These are phyloP conservation scores for Pestalotiopsis sp. DNA, from an alignment of 2,329 filamentous ascomycete species.

Conservation along the genomic window DNA sequence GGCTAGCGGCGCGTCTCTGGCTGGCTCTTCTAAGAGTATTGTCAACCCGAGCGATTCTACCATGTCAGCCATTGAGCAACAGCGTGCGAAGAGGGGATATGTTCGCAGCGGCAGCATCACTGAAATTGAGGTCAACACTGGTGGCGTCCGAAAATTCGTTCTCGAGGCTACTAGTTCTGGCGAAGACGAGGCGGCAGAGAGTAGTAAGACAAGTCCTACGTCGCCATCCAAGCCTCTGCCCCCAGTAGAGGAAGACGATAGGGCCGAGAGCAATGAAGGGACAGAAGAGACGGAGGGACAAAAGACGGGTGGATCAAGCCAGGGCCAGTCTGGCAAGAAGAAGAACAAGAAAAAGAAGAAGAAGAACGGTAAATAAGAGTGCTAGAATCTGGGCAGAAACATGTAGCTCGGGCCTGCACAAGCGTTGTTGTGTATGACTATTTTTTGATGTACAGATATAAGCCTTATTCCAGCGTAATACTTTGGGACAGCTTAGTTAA, in stretches of 20 bases:
- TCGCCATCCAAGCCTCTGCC: neutral
- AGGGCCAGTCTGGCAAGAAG: slow-evolving; percentile 26
- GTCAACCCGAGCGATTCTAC: slow-evolving; percentile 20
- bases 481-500: neutral
- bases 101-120: slow-evolving; percentile 76
- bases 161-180: slow-evolving; percentile 66
- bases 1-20: slow-evolving; percentile 1
- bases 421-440: neutral
- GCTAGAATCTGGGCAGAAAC: neutral
- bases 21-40: slow-evolving; percentile 18
- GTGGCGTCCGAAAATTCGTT: slow-evolving; percentile 73
- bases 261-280: neutral
- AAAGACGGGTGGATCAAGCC: neutral
- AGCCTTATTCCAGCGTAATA: neutral
- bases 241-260: neutral
- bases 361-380: slow-evolving; percentile 32
- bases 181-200: slow-evolving; percentile 26
- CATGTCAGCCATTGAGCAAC: slow-evolving; percentile 20
- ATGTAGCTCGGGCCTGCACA: neutral
- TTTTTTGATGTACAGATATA: neutral
- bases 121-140: slow-evolving; percentile 72
- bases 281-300: neutral
- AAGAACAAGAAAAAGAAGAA: slow-evolving; percentile 42
- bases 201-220: slow-evolving; percentile 11
- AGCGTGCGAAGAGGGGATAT: slow-evolving; percentile 35